Evolutionary conservation across 1,284 basidiomycete species (phyloP).

Genomic region (Leccinum solheimii): DNA sequence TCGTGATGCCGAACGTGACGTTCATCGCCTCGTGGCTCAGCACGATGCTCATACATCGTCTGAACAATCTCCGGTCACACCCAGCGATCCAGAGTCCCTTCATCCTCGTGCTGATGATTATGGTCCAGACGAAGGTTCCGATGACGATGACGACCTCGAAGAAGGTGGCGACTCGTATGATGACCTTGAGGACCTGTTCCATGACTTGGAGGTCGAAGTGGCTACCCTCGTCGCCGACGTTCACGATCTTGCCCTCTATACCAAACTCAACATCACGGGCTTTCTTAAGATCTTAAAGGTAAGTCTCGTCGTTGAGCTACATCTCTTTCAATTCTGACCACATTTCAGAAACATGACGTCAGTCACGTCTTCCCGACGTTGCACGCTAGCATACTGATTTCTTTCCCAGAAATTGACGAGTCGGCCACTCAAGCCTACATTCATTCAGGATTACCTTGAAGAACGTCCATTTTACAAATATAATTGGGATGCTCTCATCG

Average conservation of each 20-base stretch:
- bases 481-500: constrained; percentile 90
- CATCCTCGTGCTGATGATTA: constrained; percentile 47
- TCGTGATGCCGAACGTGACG: constrained; percentile 75
- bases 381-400: constrained; percentile 10
- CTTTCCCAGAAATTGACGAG: constrained; percentile 76
- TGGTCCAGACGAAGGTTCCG: constrained; percentile 70
- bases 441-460: constrained; percentile 91
- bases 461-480: constrained; percentile 96
- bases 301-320: constrained; percentile 7
- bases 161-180: constrained; percentile 71
- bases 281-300: constrained; percentile 99
- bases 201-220: constrained; percentile 91
- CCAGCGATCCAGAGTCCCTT: constrained; percentile 59
- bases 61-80: constrained; percentile 28
- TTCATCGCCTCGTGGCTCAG: constrained; percentile 73
- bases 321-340: constrained; percentile 3
- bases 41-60: constrained; percentile 42
- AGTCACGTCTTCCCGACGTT: constrained; percentile 22
- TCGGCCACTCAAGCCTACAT: constrained; percentile 63
- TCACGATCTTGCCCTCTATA: constrained; percentile 94
- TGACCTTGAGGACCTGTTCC: constrained; percentile 86
- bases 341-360: constrained; percentile 76
- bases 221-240: constrained; percentile 97
- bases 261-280: constrained; percentile 95
- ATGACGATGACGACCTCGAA: constrained; percentile 61